phyloP scores from a whole-genome alignment of 495 filamentous ascomycete genomes.

The Aspergillus avenaceus region DNA sequence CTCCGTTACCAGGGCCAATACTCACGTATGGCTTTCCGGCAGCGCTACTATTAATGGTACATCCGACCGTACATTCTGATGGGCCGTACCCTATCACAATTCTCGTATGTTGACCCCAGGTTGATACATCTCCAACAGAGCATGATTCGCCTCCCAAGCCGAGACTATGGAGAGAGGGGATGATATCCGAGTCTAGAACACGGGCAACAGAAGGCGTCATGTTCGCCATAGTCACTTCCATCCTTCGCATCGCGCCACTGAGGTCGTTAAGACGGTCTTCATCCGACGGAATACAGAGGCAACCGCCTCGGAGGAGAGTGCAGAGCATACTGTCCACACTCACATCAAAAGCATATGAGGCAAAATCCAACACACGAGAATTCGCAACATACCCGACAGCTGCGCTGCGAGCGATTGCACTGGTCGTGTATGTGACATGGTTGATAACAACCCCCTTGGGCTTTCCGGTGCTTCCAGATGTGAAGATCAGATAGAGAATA shows the following conservation, averaged over 20 bases:
- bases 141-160: constrained; percentile 51
- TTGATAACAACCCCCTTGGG: constrained; percentile 51
- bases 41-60: constrained; percentile 40
- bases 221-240: constrained; percentile 40
- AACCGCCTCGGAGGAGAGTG: constrained; percentile 41
- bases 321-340: constrained; percentile 42
- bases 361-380: constrained; percentile 39
- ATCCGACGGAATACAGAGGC: constrained; percentile 47
- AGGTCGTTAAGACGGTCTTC: constrained; percentile 49
- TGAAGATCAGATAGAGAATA: constrained; percentile 45
- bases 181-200: constrained; percentile 34
- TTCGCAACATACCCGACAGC: constrained; percentile 31
- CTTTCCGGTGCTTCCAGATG: constrained; percentile 50
- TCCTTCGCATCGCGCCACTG: constrained; percentile 37
- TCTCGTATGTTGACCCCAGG: constrained; percentile 35
- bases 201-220: constrained; percentile 51
- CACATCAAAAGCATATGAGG: constrained; percentile 46
- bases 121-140: constrained; percentile 31
- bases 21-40: constrained; percentile 33
- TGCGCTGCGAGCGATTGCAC: constrained; percentile 29
- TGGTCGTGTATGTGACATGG: constrained; percentile 43
- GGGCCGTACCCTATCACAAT: constrained; percentile 51
- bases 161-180: constrained; percentile 43
- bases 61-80: constrained; percentile 46
- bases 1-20: constrained; percentile 36